phyloP scores from a whole-genome alignment of 2,329 filamentous ascomycete genomes.

The Calonectria naviculata region DNA sequence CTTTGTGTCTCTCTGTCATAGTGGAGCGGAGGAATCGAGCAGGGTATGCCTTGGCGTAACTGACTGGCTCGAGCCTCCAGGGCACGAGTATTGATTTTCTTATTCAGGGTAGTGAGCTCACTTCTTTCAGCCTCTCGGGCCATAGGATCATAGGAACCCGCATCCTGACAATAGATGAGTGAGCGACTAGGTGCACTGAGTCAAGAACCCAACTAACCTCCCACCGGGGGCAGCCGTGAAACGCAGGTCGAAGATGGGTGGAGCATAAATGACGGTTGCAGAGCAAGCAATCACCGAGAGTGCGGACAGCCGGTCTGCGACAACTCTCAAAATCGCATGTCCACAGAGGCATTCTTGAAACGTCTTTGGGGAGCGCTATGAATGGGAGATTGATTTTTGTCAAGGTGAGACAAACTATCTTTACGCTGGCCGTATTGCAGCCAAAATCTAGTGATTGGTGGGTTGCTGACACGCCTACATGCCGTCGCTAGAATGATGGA shows the following conservation, averaged over 20 bases:
- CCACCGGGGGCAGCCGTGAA: neutral
- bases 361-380: neutral
- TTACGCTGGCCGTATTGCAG: too few species aligned
- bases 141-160: slow-evolving; percentile 45
- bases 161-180: slow-evolving; percentile 44
- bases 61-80: slow-evolving; percentile 49
- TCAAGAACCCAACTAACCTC: neutral
- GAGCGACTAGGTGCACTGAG: slow-evolving; percentile 18
- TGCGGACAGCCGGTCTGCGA: neutral
- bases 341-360: neutral
- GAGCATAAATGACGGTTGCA: neutral
- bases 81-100: slow-evolving; percentile 48
- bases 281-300: neutral
- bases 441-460: too few species aligned
- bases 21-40: slow-evolving; percentile 47
- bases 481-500: too few species aligned
- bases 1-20: slow-evolving; percentile 47
- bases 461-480: too few species aligned
- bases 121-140: slow-evolving; percentile 46
- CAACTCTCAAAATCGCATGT: neutral
- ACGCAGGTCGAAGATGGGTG: neutral
- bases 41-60: slow-evolving; percentile 48
- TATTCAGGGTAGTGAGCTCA: slow-evolving; percentile 48
- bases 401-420: too few species aligned
- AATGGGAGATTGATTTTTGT: neutral